Conservation (phyloP, 2,329 filamentous ascomycete genomes). For the Venturia pyrina region DNA sequence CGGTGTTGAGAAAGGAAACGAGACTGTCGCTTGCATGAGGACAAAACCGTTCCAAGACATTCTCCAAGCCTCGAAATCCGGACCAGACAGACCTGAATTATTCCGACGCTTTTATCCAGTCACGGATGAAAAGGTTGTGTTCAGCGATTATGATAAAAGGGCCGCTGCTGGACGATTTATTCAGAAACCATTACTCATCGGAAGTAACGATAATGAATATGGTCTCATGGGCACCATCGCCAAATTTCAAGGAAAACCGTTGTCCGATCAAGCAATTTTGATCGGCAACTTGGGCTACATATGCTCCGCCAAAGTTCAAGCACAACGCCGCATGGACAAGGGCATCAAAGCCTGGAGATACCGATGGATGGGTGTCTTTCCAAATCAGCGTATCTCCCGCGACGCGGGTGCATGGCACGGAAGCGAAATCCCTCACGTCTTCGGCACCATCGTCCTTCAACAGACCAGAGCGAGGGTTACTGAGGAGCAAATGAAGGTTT, state of each 20-base stretch:
- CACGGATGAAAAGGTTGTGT: slow-evolving; percentile 9
- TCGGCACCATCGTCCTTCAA: not conserved
- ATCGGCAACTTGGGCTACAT: not conserved
- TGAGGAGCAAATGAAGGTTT: not conserved
- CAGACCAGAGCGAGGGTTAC: not conserved
- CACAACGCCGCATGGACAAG: not conserved
- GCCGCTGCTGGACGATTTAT: not conserved
- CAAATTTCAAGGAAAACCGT: not conserved
- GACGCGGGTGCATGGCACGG: slow-evolving; percentile 8
- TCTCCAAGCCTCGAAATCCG: slow-evolving; percentile 16
- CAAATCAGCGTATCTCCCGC: not conserved
- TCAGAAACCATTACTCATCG: slow-evolving; percentile 10
- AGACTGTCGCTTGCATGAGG: slow-evolving; percentile 18
- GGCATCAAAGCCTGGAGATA: slow-evolving; percentile 9
- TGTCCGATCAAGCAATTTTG: not conserved
- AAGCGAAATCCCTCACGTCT: slow-evolving; percentile 10
- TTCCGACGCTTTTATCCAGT: slow-evolving; percentile 14
- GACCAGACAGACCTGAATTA: not conserved
- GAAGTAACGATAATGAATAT: slow-evolving; percentile 12
- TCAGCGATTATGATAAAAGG: slow-evolving; percentile 7
- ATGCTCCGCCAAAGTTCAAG: not conserved
- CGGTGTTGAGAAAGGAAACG: not conserved
- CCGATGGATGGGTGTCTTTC: slow-evolving; percentile 11
- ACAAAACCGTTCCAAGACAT: slow-evolving; percentile 16
- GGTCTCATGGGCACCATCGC: not conserved